Evolutionary conservation across 768 basidiomycete genomes (phyloP).

Genomic region (Pleurotus ostreatus): DNA sequence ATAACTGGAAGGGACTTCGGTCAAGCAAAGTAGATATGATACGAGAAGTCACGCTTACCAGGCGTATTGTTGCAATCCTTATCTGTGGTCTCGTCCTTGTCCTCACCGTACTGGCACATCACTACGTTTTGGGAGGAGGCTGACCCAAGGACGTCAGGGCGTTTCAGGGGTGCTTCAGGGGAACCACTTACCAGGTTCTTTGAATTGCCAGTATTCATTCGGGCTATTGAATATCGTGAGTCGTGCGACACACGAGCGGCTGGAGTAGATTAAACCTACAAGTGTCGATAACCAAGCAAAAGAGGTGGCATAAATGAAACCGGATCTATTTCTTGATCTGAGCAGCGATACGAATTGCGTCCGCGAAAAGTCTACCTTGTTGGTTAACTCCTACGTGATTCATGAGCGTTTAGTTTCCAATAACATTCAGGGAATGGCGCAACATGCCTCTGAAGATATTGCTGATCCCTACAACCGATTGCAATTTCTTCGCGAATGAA

Average conservation of each 20-base stretch:
- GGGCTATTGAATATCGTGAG: not conserved
- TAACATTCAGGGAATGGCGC: not conserved
- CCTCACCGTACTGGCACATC: not conserved
- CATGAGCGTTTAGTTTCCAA: no score
- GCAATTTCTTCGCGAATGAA: not conserved
- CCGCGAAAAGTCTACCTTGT: not conserved
- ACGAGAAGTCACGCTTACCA: not conserved
- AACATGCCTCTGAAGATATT: conserved; percentile 4
- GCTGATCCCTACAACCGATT: not conserved
- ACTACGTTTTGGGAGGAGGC: not conserved
- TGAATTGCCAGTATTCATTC: not conserved
- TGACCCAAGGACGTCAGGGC: not conserved
- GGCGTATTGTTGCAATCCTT: not conserved
- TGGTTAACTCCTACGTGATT: not conserved
- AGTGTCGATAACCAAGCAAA: conserved; percentile 2
- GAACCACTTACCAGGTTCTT: not conserved
- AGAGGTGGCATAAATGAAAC: conserved; percentile 3
- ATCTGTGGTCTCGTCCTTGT: not conserved
- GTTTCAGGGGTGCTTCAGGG: not conserved
- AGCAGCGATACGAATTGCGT: not conserved
- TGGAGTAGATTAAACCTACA: not conserved
- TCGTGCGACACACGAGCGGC: not conserved
- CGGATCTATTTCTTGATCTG: not conserved
- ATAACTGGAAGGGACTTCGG: not conserved
- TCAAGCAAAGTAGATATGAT: not conserved